Evolutionary conservation across 2,329 filamentous ascomycete species (phyloP), one percentile per base, ranked within the genome.

Genomic region (Exserohilum turcica): DNA sequence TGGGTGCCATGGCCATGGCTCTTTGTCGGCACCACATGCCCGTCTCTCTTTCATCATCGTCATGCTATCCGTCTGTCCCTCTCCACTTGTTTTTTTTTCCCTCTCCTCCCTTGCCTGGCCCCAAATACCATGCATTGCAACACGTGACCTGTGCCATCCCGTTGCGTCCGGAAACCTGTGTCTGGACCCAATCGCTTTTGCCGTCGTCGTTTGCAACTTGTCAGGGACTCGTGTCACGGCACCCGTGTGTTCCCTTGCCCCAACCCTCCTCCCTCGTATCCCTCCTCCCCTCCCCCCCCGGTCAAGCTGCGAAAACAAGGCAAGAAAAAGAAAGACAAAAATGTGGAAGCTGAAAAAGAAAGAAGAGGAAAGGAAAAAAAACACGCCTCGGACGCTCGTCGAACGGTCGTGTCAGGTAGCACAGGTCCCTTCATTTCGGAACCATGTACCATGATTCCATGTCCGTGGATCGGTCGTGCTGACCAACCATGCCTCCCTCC

Each of bases 391-490:
- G 53, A 56, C 49, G 44, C 52, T 15, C 57, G 46, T 49, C 53
- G 37, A 47, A 43, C 49, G 50, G 54, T 49, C 46, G 61, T 62
- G 59, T 54, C 59, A 70, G 62, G 70, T 66, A 48, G 64, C 61
- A 73, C 71, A 68, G 63, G 56, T 60, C 68, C 71, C 69, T 73
- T 72, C 68, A 74, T 74, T 74, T 74, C 71, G 70, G 72, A 61
- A 65, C 43, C 54, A 65, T 72, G 68, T 68, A 73, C 65, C 63
- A 72, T 74, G 67, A n/a, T 63, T 62, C 70, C 72, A 67, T 63
- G 48, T 63, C 60, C 56, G 60, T 67, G 70, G 68, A 66, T 64
- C 7, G 4, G 63, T 59, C 63, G 55, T 61, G 68, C 67, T 70
- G 68, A 71, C 68, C 67, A 60, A n/a, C n/a, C n/a, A n/a, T n/a